A percentile compares a stretch with the other conserved stretches of the same genome.
Evolutionary conservation across 768 basidiomycete genomes (phyloP).

Genomic region (Lactarius akahatsu): DNA sequence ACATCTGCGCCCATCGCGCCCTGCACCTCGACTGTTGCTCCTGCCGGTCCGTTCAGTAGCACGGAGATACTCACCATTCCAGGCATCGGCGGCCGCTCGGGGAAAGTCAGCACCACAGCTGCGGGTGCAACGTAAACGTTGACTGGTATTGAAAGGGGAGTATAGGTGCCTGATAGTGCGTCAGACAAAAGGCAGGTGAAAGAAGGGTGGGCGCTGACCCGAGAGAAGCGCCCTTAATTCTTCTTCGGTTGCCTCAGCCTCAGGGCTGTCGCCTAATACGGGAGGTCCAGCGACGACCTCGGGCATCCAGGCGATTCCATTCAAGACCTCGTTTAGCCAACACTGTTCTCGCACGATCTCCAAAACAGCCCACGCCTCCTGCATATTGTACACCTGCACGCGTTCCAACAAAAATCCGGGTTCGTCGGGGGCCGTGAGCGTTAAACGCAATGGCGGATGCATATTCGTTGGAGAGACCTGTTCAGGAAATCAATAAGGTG

Average conservation of each 20-base stretch:
- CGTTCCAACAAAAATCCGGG: constrained; percentile 72
- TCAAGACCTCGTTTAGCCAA: constrained; percentile 76
- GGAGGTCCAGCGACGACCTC: constrained; percentile 43
- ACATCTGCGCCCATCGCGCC: constrained; percentile 52
- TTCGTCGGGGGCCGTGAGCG: constrained; percentile 67
- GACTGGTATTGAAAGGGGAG: constrained; percentile 67
- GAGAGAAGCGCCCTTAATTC: constrained; percentile 64
- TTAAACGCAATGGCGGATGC: constrained; percentile 70
- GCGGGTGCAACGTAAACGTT: constrained; percentile 55
- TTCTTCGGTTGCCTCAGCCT: constrained; percentile 45
- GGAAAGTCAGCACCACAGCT: constrained; percentile 59
- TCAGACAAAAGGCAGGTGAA: background rate
- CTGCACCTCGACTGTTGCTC: constrained; percentile 55
- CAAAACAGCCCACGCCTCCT: constrained; percentile 72
- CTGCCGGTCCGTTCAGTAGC: constrained; percentile 57
- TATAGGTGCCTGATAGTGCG: constrained; percentile 45
- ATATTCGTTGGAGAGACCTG: constrained; percentile 63
- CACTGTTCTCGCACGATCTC: constrained; percentile 85
- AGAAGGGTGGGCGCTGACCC: constrained; percentile 42
- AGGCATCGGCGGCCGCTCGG: constrained; percentile 61
- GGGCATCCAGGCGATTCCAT: constrained; percentile 58
- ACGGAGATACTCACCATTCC: constrained; percentile 67
- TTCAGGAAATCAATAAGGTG: constrained; percentile 15
- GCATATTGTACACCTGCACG: constrained; percentile 68
- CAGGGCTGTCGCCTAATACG: constrained; percentile 31